Conservation (phyloP, 2,329 filamentous ascomycete species). For the Monosporascus sp. region DNA sequence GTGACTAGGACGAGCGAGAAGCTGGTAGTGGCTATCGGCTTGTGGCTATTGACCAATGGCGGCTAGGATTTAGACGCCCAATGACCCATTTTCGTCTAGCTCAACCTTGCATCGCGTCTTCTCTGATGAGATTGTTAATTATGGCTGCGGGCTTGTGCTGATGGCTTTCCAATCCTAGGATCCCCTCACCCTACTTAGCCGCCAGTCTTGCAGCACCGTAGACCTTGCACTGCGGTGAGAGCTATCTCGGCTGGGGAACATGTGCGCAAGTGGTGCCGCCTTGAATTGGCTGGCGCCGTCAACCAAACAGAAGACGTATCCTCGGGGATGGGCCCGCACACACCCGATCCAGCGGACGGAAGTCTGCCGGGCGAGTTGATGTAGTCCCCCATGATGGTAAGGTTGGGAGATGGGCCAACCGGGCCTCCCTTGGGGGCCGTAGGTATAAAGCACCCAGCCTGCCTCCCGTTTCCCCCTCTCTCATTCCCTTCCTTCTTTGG, state of each 20-base stretch:
- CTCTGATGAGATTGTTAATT: slow-evolving; percentile 17
- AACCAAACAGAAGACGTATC: slow-evolving; percentile 18
- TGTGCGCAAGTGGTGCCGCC: slow-evolving; percentile 20
- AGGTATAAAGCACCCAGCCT: slow-evolving; percentile 35
- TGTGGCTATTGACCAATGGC: slow-evolving; percentile 26
- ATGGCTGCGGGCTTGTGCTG: slow-evolving; percentile 12
- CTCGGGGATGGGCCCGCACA: slow-evolving; percentile 15
- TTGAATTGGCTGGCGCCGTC: slow-evolving; percentile 14
- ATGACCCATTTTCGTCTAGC: slow-evolving; percentile 28
- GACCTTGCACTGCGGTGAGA: slow-evolving; percentile 20
- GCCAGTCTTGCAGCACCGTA: slow-evolving; percentile 34
- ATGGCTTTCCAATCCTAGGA: slow-evolving; percentile 7
- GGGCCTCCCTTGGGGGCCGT: slow-evolving; percentile 27
- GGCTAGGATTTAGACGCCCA: slow-evolving; percentile 35
- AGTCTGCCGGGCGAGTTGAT: slow-evolving; percentile 17
- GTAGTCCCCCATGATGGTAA: not conserved
- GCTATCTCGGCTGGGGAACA: slow-evolving; percentile 16
- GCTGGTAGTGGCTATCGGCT: slow-evolving; percentile 24
- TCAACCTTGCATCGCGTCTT: slow-evolving; percentile 15
- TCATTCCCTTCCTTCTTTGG: slow-evolving; percentile 52
- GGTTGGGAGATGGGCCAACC: slow-evolving; percentile 9
- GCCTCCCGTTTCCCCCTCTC: slow-evolving; percentile 29
- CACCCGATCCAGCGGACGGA: slow-evolving; percentile 14
- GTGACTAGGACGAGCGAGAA: slow-evolving; percentile 27
- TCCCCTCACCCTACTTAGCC: slow-evolving; percentile 31